Evolutionary conservation across 1,284 basidiomycete species (phyloP).

Genomic region (Pulchroboletus neoregius): DNA sequence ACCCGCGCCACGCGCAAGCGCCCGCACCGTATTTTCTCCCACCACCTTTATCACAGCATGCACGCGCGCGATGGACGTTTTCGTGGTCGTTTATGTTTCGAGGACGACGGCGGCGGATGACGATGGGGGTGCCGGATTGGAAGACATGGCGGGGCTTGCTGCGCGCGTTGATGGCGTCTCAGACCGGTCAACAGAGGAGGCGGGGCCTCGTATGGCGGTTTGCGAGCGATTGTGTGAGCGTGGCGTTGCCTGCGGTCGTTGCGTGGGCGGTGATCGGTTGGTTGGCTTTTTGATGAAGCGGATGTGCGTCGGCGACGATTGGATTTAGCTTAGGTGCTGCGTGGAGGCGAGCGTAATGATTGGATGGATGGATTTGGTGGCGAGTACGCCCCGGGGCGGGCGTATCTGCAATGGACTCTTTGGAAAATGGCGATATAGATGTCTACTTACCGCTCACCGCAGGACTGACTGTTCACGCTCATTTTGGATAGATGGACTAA

Average conservation of each 20-base stretch:
- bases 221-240: conserved; percentile 22
- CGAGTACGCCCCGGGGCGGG: too few species aligned
- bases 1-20: not conserved
- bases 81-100: conserved; percentile 41
- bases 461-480: too few species aligned
- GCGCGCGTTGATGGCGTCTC: not conserved
- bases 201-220: conserved; percentile 26
- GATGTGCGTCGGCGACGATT: not conserved
- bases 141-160: conserved; percentile 7
- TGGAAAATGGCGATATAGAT: too few species aligned
- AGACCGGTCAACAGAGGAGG: not conserved
- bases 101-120: conserved; percentile 41
- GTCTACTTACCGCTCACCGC: too few species aligned
- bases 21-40: conserved; percentile 25
- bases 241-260: conserved; percentile 29
- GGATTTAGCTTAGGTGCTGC: not conserved
- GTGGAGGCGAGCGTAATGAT: conserved; percentile 8
- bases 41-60: conserved; percentile 21
- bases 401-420: not conserved
- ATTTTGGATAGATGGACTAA: too few species aligned
- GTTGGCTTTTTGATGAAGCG: conserved; percentile 23
- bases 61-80: conserved; percentile 15
- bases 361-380: not conserved
- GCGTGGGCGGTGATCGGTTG: conserved; percentile 26
- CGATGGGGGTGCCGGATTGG: conserved; percentile 36